Conservation (phyloP, 305 asterid genomes). For the Fraxinus velutina region DNA sequence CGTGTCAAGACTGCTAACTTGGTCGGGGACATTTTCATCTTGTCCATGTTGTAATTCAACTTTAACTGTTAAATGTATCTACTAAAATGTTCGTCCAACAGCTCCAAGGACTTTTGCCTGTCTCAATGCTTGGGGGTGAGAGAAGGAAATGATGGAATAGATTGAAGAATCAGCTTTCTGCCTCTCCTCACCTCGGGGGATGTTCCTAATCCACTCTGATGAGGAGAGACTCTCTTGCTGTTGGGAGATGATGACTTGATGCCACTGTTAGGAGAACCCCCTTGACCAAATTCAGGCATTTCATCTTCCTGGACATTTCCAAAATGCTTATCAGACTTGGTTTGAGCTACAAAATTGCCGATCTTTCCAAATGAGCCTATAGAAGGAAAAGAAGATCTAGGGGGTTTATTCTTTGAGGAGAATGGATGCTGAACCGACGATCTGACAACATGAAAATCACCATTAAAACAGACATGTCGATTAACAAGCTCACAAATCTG, state of each 20-base stretch:
- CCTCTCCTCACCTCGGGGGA: constrained; percentile 55
- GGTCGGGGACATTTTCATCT: background rate
- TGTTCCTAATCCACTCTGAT: constrained; percentile 25
- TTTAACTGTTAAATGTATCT: constrained; percentile 12
- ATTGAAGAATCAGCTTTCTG: constrained; percentile 54
- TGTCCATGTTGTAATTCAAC: background rate
- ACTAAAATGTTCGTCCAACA: background rate
- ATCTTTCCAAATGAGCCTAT: constrained; percentile 36
- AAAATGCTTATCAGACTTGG: constrained; percentile 39
- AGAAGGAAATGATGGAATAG: constrained; percentile 66
- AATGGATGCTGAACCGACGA: constrained; percentile 25
- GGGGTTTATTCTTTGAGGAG: constrained; percentile 36
- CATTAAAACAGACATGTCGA: background rate
- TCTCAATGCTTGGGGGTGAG: constrained; percentile 55
- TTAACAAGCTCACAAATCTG: constrained; percentile 1
- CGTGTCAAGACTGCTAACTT: background rate
- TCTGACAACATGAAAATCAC: constrained; percentile 26
- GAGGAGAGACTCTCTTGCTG: constrained; percentile 73
- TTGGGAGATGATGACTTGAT: constrained; percentile 59
- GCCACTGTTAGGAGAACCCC: constrained; percentile 40
- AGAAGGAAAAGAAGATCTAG: constrained; percentile 32
- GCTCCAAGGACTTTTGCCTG: background rate
- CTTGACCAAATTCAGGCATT: constrained; percentile 53
- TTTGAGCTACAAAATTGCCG: constrained; percentile 36
- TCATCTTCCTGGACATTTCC: constrained; percentile 41